Conservation (phyloP, 1,284 basidiomycete species). For the Ustilago hordei region DNA sequence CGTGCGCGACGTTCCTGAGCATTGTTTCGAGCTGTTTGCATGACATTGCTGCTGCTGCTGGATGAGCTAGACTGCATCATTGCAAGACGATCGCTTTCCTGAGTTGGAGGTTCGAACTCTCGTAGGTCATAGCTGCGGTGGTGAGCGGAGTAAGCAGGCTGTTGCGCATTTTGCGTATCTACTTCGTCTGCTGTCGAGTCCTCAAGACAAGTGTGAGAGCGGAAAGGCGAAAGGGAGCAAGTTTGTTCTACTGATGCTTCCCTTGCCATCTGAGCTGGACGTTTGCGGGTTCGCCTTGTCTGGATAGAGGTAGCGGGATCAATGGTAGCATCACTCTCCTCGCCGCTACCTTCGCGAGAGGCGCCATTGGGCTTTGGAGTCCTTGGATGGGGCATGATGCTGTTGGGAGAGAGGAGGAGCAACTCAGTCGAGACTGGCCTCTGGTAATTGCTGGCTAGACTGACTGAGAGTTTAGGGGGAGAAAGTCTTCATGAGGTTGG, state of each 20-base stretch:
- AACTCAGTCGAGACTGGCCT: background rate
- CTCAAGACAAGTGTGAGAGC: slow-evolving; percentile 2
- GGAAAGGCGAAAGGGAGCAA: slow-evolving; percentile 3
- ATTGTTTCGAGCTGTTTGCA: background rate
- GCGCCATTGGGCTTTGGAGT: slow-evolving; percentile 11
- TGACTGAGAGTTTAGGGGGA: background rate
- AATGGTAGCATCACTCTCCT: slow-evolving; percentile 29
- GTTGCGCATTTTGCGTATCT: slow-evolving; percentile 4
- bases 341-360: slow-evolving; percentile 26
- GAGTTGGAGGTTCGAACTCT: slow-evolving; percentile 19
- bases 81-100: slow-evolving; percentile 24
- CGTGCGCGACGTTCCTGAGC: slow-evolving; percentile 15
- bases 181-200: background rate
- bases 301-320: slow-evolving; percentile 17
- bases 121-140: slow-evolving; percentile 15
- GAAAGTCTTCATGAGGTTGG: background rate
- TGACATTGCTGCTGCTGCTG: background rate
- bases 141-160: slow-evolving; percentile 1
- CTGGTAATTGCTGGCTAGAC: slow-evolving; percentile 7
- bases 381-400: slow-evolving; percentile 27
- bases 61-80: slow-evolving; percentile 16
- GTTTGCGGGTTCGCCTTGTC: slow-evolving; percentile 32
- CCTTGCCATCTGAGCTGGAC: slow-evolving; percentile 24
- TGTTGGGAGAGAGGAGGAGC: background rate
- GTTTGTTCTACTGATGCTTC: slow-evolving; percentile 21